Conservation (phyloP, 148 eudicot genomes). For the Chenopodium album region DNA sequence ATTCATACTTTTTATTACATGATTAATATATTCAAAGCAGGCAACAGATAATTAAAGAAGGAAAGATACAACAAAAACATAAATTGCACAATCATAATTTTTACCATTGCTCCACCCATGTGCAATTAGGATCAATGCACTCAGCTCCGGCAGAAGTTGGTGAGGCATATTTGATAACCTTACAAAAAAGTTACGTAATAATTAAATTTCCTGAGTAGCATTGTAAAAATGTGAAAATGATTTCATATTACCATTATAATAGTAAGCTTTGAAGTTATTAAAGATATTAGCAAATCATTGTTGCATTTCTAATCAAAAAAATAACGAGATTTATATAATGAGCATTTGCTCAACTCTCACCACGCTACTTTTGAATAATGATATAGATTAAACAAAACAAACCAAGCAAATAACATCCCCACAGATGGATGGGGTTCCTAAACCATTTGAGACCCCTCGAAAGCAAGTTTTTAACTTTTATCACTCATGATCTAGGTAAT, state of each 20-base stretch:
- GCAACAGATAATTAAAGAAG: neutral
- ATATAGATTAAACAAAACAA: neutral
- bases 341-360: too few relatives aligned
- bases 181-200: neutral
- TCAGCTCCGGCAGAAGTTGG: constrained; percentile 57
- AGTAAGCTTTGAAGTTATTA: neutral
- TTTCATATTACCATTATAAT: neutral
- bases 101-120: constrained; percentile 56
- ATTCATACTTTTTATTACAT: neutral
- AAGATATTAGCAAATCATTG: neutral
- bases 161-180: constrained; percentile 51
- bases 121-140: constrained; percentile 48
- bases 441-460: neutral
- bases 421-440: too few relatives aligned
- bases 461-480: neutral
- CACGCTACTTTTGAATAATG: too few relatives aligned
- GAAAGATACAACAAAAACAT: neutral
- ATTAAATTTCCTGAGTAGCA: neutral
- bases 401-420: neutral
- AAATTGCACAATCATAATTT: constrained; percentile 7
- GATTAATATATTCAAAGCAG: neutral
- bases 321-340: neutral
- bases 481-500: neutral
- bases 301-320: neutral
- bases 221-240: neutral